Evolutionary conservation across 257 asterid genomes (phyloP).

Genomic region (Euphrasia confusa): DNA sequence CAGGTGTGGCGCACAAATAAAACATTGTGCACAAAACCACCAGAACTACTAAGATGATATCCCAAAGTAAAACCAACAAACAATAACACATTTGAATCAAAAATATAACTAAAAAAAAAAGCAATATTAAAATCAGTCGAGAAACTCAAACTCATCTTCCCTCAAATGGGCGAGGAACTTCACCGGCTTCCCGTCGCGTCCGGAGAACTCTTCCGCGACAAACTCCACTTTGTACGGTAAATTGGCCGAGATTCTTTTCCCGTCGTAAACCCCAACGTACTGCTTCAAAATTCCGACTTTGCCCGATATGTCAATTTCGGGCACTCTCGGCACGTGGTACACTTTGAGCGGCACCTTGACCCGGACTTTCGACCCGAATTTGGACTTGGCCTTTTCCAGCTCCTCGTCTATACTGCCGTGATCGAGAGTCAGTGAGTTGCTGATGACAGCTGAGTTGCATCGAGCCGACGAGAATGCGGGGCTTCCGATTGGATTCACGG

Average conservation of each 20-base stretch:
- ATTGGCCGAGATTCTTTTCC: constrained; percentile 71
- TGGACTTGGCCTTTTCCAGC: constrained; percentile 33
- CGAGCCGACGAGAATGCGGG: constrained; percentile 29
- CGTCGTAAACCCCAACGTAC: constrained; percentile 69
- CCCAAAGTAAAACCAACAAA: constrained; percentile 8
- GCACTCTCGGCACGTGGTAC: constrained; percentile 77
- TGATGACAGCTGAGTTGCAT: constrained; percentile 26
- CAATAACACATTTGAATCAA: constrained; percentile 17
- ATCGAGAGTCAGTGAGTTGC: constrained; percentile 31
- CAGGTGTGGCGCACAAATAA: constrained; percentile 20
- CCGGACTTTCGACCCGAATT: constrained; percentile 46
- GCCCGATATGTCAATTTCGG: constrained; percentile 61
- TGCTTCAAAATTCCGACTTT: constrained; percentile 68
- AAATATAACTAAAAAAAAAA: neutral
- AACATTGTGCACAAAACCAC: constrained; percentile 26
- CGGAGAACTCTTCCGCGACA: constrained; percentile 42
- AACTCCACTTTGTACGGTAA: constrained; percentile 86
- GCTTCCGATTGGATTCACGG: constrained; percentile 30
- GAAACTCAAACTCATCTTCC: constrained; percentile 93
- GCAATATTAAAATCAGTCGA: constrained; percentile 42
- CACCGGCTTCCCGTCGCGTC: constrained; percentile 60
- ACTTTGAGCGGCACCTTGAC: constrained; percentile 73
- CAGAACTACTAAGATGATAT: constrained; percentile 23
- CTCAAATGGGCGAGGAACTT: constrained; percentile 70
- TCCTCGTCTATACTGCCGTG: constrained; percentile 31